Percentiles rank a stretch among this genome's conserved stretches.
Evolutionary conservation across 116 monocot genomes (phyloP).

Genomic region (Thalassia testudinum): DNA sequence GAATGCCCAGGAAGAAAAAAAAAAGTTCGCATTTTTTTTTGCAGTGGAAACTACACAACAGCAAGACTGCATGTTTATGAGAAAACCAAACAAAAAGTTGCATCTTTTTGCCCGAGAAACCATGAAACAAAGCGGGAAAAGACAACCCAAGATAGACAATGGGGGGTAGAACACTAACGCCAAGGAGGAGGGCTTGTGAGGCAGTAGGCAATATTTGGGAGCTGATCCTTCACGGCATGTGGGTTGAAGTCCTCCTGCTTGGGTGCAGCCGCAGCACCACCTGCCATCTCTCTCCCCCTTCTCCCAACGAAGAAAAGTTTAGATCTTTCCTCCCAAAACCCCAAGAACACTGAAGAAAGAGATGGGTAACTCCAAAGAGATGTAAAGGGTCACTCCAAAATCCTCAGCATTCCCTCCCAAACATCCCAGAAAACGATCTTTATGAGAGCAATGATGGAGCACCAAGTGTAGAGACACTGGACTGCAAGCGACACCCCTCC

Average conservation of each 20-base stretch:
- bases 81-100: neutral
- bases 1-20: neutral
- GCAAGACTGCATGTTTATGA: neutral
- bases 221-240: slow-evolving; percentile 67
- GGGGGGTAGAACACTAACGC: slow-evolving; percentile 29
- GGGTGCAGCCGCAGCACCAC: slow-evolving; percentile 53
- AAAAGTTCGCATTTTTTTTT: neutral
- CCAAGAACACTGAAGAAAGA: too few relatives aligned
- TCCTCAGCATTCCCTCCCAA: too few relatives aligned
- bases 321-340: too few relatives aligned
- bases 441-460: too few relatives aligned
- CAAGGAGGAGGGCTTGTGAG: slow-evolving; percentile 83
- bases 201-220: slow-evolving; percentile 65
- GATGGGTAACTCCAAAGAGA: too few relatives aligned
- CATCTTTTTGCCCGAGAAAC: neutral
- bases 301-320: too few relatives aligned
- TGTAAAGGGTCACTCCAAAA: too few relatives aligned
- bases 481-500: too few relatives aligned
- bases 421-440: too few relatives aligned
- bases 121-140: neutral
- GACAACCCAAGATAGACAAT: neutral
- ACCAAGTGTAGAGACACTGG: too few relatives aligned
- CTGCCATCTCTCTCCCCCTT: slow-evolving; percentile 19
- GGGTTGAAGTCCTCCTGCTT: slow-evolving; percentile 64
- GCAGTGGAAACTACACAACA: neutral